phyloP scores from a whole-genome alignment of 768 basidiomycete species.

The Sutorius australiensis region DNA sequence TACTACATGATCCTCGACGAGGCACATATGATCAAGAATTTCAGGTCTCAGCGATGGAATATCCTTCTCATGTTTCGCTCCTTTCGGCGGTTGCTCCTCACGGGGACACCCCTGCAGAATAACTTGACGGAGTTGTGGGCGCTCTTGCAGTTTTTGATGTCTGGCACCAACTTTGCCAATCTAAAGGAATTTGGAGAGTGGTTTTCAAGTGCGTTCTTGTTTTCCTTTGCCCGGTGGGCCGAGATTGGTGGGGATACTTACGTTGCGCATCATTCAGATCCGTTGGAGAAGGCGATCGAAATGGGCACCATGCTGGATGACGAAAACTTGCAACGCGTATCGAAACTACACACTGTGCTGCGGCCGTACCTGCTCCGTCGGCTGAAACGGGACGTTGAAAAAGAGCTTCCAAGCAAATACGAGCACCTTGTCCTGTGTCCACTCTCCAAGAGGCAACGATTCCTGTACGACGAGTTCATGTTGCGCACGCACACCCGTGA shows the following conservation, averaged over 20 bases:
- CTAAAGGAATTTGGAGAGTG: conserved; percentile 92
- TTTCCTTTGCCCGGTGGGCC: neutral
- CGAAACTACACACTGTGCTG: conserved; percentile 90
- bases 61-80: conserved; percentile 85
- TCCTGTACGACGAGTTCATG: conserved; percentile 97
- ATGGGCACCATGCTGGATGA: conserved; percentile 72
- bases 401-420: conserved; percentile 88
- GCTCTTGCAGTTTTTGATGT: conserved; percentile 90
- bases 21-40: conserved; percentile 98
- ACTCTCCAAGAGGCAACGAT: conserved; percentile 89
- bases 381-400: conserved; percentile 97
- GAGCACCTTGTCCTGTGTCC: conserved; percentile 88
- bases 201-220: conserved; percentile 78
- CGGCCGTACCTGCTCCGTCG: conserved; percentile 93
- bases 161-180: conserved; percentile 83
- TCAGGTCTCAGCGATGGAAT: conserved; percentile 91
- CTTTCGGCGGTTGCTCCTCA: conserved; percentile 82
- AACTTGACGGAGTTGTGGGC: conserved; percentile 97
- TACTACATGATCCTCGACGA: conserved; percentile 96
- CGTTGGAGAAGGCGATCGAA: conserved; percentile 91
- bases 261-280: conserved; percentile 50
- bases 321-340: conserved; percentile 78
- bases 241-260: neutral
- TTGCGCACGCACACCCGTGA: conserved; percentile 76
- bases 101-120: conserved; percentile 95